Percentiles rank a stretch among this genome's conserved stretches.
These are phyloP conservation scores for Fraxinus velutina DNA, from an alignment of 305 asterid species.

Conservation along the genomic window DNA sequence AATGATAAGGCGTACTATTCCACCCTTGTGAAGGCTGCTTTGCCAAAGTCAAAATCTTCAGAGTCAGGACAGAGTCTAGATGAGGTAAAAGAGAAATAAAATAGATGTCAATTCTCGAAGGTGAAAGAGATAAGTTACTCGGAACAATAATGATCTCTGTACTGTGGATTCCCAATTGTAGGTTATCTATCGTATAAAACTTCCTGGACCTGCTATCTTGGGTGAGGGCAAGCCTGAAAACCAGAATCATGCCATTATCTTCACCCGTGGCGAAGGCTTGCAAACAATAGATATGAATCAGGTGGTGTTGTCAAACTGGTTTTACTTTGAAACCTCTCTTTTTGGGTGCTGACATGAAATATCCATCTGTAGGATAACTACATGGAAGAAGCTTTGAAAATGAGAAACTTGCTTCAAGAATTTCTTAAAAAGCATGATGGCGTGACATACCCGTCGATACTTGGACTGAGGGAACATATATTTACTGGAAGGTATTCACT, in stretches of 20 bases:
- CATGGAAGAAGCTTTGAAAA: slow-evolving; percentile 99
- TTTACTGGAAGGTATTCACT: slow-evolving; percentile 88
- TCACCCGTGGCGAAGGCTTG: slow-evolving; percentile 98
- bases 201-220: slow-evolving; percentile 90
- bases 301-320: slow-evolving; percentile 38
- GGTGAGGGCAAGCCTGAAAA: slow-evolving; percentile 99
- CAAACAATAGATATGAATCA: slow-evolving; percentile 99
- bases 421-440: slow-evolving; percentile 83
- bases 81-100: slow-evolving; percentile 53
- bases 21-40: slow-evolving; percentile 88
- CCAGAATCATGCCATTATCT: slow-evolving; percentile 96
- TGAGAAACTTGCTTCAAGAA: slow-evolving; percentile 97
- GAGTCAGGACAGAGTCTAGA: slow-evolving; percentile 93
- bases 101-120: slow-evolving; percentile 12
- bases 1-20: slow-evolving; percentile 90
- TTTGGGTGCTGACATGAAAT: slow-evolving; percentile 30
- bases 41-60: slow-evolving; percentile 78
- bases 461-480: slow-evolving; percentile 96
- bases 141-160: not conserved
- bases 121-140: slow-evolving; percentile 20
- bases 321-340: slow-evolving; percentile 20
- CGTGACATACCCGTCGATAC: slow-evolving; percentile 86
- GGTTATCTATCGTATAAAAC: slow-evolving; percentile 90
- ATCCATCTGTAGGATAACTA: slow-evolving; percentile 69
- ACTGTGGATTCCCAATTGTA: slow-evolving; percentile 27